phyloP scores from a whole-genome alignment of 2,329 filamentous ascomycete species.

The Scedosporium aurantiacum region DNA sequence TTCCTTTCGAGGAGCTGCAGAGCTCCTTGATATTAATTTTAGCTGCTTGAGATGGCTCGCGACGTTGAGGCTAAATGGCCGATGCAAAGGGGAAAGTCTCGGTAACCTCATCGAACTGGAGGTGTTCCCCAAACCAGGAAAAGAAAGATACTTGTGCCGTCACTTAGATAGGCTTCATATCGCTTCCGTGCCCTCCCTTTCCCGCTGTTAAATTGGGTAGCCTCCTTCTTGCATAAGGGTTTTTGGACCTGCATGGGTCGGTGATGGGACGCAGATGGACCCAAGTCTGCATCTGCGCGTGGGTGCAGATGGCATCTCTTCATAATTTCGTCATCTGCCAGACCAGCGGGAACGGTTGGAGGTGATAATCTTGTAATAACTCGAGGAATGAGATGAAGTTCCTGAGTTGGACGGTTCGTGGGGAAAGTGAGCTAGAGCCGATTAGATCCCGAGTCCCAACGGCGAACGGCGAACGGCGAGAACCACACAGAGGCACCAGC shows the following conservation, averaged over 20 bases:
- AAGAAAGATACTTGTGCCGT: background rate
- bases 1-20: too few relatives aligned
- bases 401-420: too few relatives aligned
- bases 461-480: too few relatives aligned
- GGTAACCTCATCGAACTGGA: background rate
- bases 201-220: background rate
- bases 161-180: background rate
- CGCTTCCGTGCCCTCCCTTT: background rate
- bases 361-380: too few relatives aligned
- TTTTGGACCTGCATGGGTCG: background rate
- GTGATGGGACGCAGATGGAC: background rate
- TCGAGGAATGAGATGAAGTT: too few relatives aligned
- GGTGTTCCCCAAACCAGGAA: background rate
- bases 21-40: too few relatives aligned
- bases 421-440: too few relatives aligned
- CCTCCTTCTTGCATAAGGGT: background rate
- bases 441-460: too few relatives aligned
- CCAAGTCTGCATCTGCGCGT: background rate
- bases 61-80: background rate
- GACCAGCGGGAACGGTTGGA: too few relatives aligned
- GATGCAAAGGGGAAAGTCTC: background rate
- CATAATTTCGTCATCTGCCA: too few relatives aligned
- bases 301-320: background rate
- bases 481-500: too few relatives aligned
- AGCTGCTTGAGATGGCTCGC: too few relatives aligned